Evolutionary conservation across 2,329 filamentous ascomycete species (phyloP), one percentile per base, ranked within the genome.

Genomic region (Hypoxylon sp.): DNA sequence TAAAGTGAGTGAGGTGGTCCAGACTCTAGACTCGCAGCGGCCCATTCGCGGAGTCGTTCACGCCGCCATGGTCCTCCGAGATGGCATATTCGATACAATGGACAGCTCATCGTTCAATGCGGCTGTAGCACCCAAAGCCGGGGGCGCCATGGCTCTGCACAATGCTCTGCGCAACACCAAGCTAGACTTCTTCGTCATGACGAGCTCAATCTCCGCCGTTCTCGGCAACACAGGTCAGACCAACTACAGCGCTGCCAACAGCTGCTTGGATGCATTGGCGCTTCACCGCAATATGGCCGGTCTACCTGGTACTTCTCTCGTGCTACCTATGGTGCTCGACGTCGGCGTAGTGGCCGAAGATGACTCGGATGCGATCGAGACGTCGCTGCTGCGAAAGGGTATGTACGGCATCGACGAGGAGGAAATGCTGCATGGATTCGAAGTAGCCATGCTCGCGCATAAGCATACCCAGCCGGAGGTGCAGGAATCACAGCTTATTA

Each of bases 241-340:
- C 10, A 75, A 73, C 52, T 75, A 75, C 51, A 57, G 59, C 13
- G 74, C 74, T 6, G 79, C 73, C 11, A 81, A 81, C 68, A 72
- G 68, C 32, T 79, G 72, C 67, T 70, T 79, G 8, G 79, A 81
- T 50, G 63, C 72, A 6, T 65, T 80, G 3, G 71, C 75, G 1
- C 57, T 73, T 1, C 73, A 76, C 17, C 73, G 76, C 27, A 55
- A 59, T n/a, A 47, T 57, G 7, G 64, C 69, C 3, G 76, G 75
- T 1, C 70, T 76, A 0, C 53, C 77, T 1, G 74, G 69, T 11
- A 63, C 64, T 3, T 69, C 74, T 6, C 31, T 77, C 2, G 70
- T 66, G 7, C 60, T 77, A 0, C 70, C 70, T 2, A 70, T 79
- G 68, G 75, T 83, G 35, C 71, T 74, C 1, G 80, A 77, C 2